These are phyloP conservation scores for Picochlorum costavermella DNA, from an alignment of 139 green algal species.

Conservation along the genomic window DNA sequence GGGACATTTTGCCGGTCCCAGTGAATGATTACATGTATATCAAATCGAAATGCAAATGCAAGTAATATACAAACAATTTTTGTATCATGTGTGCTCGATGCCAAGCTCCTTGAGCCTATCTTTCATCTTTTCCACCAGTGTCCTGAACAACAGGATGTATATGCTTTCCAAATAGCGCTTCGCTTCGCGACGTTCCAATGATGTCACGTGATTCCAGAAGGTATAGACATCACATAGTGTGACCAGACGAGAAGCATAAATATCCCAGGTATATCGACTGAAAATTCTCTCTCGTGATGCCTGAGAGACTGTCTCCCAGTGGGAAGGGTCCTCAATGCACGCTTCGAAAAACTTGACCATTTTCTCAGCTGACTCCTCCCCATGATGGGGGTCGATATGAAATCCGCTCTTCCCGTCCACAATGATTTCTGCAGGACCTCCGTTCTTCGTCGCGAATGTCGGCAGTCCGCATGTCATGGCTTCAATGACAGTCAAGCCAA, in stretches of 20 bases:
- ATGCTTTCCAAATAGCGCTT: conserved; percentile 69
- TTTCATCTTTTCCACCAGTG: conserved; percentile 31
- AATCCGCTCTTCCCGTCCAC: conserved; percentile 62
- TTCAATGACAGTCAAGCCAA: conserved; percentile 76
- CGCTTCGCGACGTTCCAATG: conserved; percentile 57
- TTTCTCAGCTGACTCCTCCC: conserved; percentile 35
- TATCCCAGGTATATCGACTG: conserved; percentile 59
- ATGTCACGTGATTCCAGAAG: conserved; percentile 52
- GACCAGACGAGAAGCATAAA: conserved; percentile 68
- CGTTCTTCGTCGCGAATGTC: conserved; percentile 63
- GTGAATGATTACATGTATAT: too few relatives aligned
- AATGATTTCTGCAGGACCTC: conserved; percentile 65
- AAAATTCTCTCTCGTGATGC: conserved; percentile 32
- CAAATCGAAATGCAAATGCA: too few relatives aligned
- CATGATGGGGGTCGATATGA: conserved; percentile 77
- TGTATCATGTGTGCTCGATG: too few relatives aligned
- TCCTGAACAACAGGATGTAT: conserved; percentile 57
- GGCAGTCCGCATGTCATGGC: conserved; percentile 72
- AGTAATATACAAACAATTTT: too few relatives aligned
- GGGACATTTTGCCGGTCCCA: too few relatives aligned
- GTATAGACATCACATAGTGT: conserved; percentile 61
- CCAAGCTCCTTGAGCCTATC: too few relatives aligned
- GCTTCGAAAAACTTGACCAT: conserved; percentile 76
- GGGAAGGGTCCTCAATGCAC: conserved; percentile 22
- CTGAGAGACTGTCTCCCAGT: conserved; percentile 46